Evolutionary conservation across 805 yeast genomes (phyloP), one percentile per base, ranked within the genome.

Genomic region (Candida hungchunana): DNA sequence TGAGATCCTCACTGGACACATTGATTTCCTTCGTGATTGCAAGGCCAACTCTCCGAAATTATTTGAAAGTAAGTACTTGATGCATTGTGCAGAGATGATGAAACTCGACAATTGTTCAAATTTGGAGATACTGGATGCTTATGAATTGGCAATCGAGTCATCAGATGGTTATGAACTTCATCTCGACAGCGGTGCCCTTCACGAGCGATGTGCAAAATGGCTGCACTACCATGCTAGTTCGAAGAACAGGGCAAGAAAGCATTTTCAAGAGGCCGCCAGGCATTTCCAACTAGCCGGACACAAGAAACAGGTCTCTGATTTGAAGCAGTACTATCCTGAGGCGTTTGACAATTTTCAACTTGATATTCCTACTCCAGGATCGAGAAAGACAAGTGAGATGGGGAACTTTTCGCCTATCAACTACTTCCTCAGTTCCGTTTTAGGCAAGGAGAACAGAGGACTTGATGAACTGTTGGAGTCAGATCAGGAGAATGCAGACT

Each of bases 151-250:
- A 0, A 58, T 71, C n/a, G 66, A 62, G n/a, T 33, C 40, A 4
- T 67, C 73, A 1, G 48, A 52, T 6, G 42, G 43, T n/a, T 39
- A 50, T 24, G 56, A 58, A 9, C 46, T 56, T 14, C 51, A 59
- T 46, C 53, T 59, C 18, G 74, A 70, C 32, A 59, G 58, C 6
- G 75, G 69, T 2, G 39, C 63, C 32, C 60, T 62, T 7, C 57
- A 63, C 38, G 65, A 67, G 34, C 53, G 66, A 14, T 70, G 77
- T 50, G 73, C 66, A 8, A 34, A 47, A 17, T 67, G 76, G 54
- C 15, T 49, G 11, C 35, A 31, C 16, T 20, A 29, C 6, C 24
- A 21, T 9, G 32, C 40, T 4, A 40, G 40, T 2, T 42, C 56
- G 23, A 58, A 55, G 24, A 57, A 50, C 18, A 50, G 77, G 36